A percentile compares a stretch with the other conserved stretches of the same genome.
These are phyloP conservation scores for Acacia confusa DNA, from an alignment of 306 rosid genomes.

Conservation along the genomic window DNA sequence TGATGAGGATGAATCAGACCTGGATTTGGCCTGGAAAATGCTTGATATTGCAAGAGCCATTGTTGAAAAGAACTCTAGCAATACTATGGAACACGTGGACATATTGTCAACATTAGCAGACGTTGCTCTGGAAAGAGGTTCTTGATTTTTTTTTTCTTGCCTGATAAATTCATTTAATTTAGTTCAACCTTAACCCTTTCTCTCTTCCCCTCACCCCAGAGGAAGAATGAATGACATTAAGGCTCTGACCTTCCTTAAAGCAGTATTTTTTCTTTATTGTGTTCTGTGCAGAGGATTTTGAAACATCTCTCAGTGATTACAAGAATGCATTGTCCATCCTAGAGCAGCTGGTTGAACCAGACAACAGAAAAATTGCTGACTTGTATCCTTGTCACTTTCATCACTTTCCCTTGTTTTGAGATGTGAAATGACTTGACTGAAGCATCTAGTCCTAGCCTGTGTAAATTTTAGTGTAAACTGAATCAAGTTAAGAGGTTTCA, in stretches of 20 bases:
- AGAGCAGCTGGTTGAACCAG: conserved; percentile 83
- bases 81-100: conserved; percentile 90
- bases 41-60: conserved; percentile 97
- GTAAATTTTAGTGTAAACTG: conserved; percentile 14
- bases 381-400: conserved; percentile 71
- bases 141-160: background rate
- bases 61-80: conserved; percentile 69
- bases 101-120: conserved; percentile 89
- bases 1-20: conserved; percentile 93
- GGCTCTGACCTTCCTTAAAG: conserved; percentile 15
- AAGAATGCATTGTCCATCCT: conserved; percentile 77
- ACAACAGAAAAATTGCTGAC: conserved; percentile 80
- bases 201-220: background rate
- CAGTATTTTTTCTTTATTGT: conserved; percentile 30
- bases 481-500: background rate
- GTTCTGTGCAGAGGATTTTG: conserved; percentile 81
- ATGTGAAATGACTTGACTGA: conserved; percentile 13
- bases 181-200: conserved; percentile 1
- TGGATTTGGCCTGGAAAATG: conserved; percentile 98
- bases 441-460: conserved; percentile 10
- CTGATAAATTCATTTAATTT: background rate
- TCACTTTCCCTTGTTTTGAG: conserved; percentile 2
- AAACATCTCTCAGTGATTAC: conserved; percentile 85
- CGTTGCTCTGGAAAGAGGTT: conserved; percentile 95
- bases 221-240: background rate